Conservation (phyloP, 345 rosid species). For the Pelargonium nanum region DNA sequence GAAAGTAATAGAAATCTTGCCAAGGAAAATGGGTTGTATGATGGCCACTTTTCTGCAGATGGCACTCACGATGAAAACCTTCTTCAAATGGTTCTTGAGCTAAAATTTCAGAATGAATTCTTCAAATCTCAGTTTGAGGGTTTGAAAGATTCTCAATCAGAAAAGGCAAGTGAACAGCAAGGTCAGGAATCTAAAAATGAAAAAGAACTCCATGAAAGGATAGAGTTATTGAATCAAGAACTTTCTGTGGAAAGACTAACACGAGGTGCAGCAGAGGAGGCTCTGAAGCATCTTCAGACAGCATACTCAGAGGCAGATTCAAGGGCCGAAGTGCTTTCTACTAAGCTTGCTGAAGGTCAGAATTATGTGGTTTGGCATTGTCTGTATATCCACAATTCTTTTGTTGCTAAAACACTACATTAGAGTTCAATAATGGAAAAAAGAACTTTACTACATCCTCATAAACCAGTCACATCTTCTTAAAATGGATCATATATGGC, state of each 20-base stretch:
- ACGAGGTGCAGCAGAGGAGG: slow-evolving; percentile 74
- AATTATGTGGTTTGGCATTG: slow-evolving; percentile 8
- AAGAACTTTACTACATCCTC: neutral
- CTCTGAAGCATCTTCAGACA: slow-evolving; percentile 75
- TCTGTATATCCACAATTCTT: too few species aligned
- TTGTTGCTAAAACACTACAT: neutral
- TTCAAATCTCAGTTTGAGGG: slow-evolving; percentile 62
- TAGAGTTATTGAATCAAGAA: slow-evolving; percentile 47
- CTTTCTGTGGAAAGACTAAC: slow-evolving; percentile 65
- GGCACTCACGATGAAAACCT: slow-evolving; percentile 36
- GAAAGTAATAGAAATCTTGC: slow-evolving; percentile 22
- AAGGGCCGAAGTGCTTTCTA: slow-evolving; percentile 45
- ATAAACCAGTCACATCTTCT: neutral
- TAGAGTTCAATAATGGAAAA: too few species aligned
- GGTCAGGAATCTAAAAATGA: slow-evolving; percentile 18
- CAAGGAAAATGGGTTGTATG: slow-evolving; percentile 30
- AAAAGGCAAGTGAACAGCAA: slow-evolving; percentile 17
- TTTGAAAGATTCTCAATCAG: slow-evolving; percentile 24
- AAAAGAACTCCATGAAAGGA: slow-evolving; percentile 33
- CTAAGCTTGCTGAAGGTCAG: slow-evolving; percentile 75
- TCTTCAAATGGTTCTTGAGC: slow-evolving; percentile 49
- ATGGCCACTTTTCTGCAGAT: slow-evolving; percentile 10
- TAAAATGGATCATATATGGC: neutral
- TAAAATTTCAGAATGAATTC: slow-evolving; percentile 64
- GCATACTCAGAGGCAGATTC: slow-evolving; percentile 73